A percentile compares a stretch with the other conserved stretches of the same genome.
These are phyloP conservation scores for Alternaria conjuncta DNA, from an alignment of 2,329 filamentous ascomycete genomes.

Conservation along the genomic window DNA sequence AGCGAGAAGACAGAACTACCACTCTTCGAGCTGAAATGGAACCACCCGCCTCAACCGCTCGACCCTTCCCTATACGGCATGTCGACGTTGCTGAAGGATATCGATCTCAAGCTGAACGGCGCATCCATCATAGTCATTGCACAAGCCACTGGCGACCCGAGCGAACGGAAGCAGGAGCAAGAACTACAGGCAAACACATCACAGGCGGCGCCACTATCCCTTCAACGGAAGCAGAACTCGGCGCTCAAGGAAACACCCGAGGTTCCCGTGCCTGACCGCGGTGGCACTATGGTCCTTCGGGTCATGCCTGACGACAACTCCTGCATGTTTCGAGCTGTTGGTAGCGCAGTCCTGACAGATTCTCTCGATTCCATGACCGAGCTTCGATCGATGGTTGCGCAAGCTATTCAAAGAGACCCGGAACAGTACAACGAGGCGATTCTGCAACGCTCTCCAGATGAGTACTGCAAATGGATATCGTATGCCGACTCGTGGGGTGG, in stretches of 20 bases:
- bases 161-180: conserved; percentile 24
- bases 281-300: conserved; percentile 71
- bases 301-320: conserved; percentile 98
- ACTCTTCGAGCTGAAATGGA: conserved; percentile 79
- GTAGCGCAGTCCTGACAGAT: conserved; percentile 73
- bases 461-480: conserved; percentile 84
- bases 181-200: conserved; percentile 19
- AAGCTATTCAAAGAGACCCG: conserved; percentile 75
- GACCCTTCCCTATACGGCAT: conserved; percentile 62
- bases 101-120: conserved; percentile 68
- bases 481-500: conserved; percentile 87
- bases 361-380: conserved; percentile 71
- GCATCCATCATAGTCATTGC: conserved; percentile 71
- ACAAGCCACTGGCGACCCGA: conserved; percentile 49
- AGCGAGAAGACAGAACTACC: conserved; percentile 68
- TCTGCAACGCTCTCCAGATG: conserved; percentile 71
- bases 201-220: conserved; percentile 45
- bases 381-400: conserved; percentile 78
- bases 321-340: conserved; percentile 90
- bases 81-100: conserved; percentile 59
- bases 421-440: conserved; percentile 77
- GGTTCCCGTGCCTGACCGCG: conserved; percentile 62
- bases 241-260: conserved; percentile 66
- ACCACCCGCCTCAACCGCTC: conserved; percentile 78
- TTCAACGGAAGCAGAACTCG: conserved; percentile 53